Evolutionary conservation across 257 asterid genomes (phyloP), one percentile per base, ranked within the genome.

Genomic region (Misopates orontium): DNA sequence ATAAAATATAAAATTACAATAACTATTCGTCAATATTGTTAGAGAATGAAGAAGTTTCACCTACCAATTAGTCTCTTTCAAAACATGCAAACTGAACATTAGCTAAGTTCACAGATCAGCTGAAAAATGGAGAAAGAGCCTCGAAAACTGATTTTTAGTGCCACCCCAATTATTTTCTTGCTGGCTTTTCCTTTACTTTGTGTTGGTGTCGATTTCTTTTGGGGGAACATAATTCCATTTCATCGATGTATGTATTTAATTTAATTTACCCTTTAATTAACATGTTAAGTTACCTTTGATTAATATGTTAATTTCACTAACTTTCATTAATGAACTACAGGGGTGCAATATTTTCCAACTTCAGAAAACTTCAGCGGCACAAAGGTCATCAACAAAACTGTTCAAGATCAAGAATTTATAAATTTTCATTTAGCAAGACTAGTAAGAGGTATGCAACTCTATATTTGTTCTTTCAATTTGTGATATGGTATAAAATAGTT

Each of bases 201-300:
- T 23, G 44, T 81, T 48, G 74, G 58, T 15, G 48, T 70, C 49
- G 83, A 80, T 68, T 71, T 80, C 76, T 62, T 78, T 3, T 69
- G 80, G 78, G 75, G 74, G 15, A 66, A 66, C 69, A 62, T 57
- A 42, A 17, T 75, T 49, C 63, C 77, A 0, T 50, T 77, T 1
- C 40, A 75, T 80, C 82, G 24, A 73, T 78, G 86, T 80, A 23
- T 9, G 13, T 19, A n/a, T n/a, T n/a, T n/a, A n/a, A n/a, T n/a
- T n/a, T n/a, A n/a, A n/a, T n/a, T n/a, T n/a, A n/a, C n/a, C n/a
- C n/a, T n/a, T n/a, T n/a, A n/a, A n/a, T n/a, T n/a, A n/a, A n/a
- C n/a, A n/a, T n/a, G n/a, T n/a, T n/a, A n/a, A n/a, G n/a, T n/a
- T n/a, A 3, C 11, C 0, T 25, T 24, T 41, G 14, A 39, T 59